These are phyloP conservation scores for Polyporus arcularius DNA, from an alignment of 768 basidiomycete species.

Conservation along the genomic window DNA sequence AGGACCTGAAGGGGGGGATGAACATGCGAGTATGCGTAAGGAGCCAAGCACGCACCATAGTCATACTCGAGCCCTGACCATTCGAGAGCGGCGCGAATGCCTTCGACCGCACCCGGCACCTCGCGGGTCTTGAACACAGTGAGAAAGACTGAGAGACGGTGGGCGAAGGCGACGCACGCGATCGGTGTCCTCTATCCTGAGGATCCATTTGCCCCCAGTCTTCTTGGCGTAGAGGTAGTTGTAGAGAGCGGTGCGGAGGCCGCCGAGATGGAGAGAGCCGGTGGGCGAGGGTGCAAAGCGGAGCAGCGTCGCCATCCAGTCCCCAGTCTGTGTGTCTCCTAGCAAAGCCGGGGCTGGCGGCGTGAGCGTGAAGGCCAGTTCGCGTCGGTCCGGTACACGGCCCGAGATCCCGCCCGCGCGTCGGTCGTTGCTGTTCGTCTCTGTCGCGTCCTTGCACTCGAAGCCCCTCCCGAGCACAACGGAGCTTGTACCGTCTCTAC, in stretches of 20 bases:
- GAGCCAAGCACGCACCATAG: conserved; percentile 57
- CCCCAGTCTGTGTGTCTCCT: too few relatives aligned
- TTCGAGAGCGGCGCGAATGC: conserved; percentile 69
- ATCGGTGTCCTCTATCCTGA: conserved; percentile 96
- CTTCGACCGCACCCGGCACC: conserved; percentile 84
- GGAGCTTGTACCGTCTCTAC: background rate
- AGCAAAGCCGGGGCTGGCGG: too few relatives aligned
- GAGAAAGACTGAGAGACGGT: background rate
- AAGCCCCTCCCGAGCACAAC: too few relatives aligned
- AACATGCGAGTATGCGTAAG: background rate
- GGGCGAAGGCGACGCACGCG: conserved; percentile 52
- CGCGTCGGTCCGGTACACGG: too few relatives aligned
- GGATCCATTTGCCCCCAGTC: conserved; percentile 83
- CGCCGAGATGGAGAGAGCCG: conserved; percentile 91
- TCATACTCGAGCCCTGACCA: conserved; percentile 96
- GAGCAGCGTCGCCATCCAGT: conserved; percentile 44
- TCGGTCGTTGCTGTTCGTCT: too few relatives aligned
- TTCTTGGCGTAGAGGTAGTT: conserved; percentile 87
- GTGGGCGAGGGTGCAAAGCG: conserved; percentile 98
- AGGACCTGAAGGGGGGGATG: conserved; percentile 57
- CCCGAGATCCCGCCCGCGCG: too few relatives aligned
- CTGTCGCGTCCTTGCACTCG: too few relatives aligned
- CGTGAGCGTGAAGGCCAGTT: too few relatives aligned
- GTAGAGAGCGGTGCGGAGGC: conserved; percentile 90
- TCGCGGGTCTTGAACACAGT: conserved; percentile 59